Evolutionary conservation across 805 yeast species (phyloP).

Genomic region (Starmerella cellae): DNA sequence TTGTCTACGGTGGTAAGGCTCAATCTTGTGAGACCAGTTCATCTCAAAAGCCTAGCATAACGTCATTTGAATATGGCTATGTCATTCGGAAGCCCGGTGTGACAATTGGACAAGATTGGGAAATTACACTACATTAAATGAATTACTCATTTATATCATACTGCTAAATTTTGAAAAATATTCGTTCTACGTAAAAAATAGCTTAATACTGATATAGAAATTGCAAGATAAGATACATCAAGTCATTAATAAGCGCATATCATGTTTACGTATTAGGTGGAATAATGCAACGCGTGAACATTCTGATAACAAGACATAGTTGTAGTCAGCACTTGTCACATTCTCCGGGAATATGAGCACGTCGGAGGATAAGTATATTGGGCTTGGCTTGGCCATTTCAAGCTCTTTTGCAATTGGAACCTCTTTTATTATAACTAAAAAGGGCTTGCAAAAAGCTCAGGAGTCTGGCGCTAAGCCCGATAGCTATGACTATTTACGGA

Average conservation of each 20-base stretch:
- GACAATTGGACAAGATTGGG: conserved; percentile 38
- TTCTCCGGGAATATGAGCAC: conserved; percentile 1
- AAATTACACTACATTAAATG: conserved; percentile 20
- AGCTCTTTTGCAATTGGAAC: conserved; percentile 84
- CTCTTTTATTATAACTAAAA: conserved; percentile 77
- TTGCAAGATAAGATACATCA: too few species aligned
- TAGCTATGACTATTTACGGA: conserved; percentile 63
- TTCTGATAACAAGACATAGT: too few species aligned
- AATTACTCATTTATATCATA: too few species aligned
- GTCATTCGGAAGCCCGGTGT: conserved; percentile 42
- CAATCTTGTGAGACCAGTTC: conserved; percentile 22
- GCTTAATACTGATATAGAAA: too few species aligned
- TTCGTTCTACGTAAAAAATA: too few species aligned
- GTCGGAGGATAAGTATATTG: conserved; percentile 76
- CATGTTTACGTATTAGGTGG: too few species aligned
- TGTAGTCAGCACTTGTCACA: neutral
- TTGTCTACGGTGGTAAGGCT: conserved; percentile 23
- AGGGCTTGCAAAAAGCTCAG: conserved; percentile 62
- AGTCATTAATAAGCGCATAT: too few species aligned
- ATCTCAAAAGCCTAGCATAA: conserved; percentile 7
- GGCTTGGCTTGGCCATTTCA: conserved; percentile 74
- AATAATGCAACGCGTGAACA: too few species aligned
- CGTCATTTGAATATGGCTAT: conserved; percentile 16
- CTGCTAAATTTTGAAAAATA: too few species aligned
- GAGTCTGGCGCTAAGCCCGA: conserved; percentile 53